A percentile compares a stretch with the other conserved stretches of the same genome.
phyloP scores from a whole-genome alignment of 2,329 filamentous ascomycete genomes.

The Colletotrichum tropicicola region DNA sequence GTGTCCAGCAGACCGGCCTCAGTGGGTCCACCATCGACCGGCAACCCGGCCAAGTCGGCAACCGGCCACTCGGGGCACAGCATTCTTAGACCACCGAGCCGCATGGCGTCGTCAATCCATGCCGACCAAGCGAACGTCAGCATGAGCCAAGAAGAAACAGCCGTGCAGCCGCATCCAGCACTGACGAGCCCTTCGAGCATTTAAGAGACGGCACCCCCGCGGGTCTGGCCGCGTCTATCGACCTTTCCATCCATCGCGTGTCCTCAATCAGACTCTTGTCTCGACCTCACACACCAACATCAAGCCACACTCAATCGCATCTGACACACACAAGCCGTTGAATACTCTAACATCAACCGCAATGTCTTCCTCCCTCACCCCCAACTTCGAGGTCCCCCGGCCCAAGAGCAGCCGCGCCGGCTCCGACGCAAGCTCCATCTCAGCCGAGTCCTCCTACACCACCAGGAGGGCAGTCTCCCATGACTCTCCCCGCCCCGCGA shows the following conservation, averaged over 20 bases:
- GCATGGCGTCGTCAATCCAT: constrained; percentile 25
- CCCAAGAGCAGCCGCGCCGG: constrained; percentile 28
- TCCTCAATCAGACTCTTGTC: neutral
- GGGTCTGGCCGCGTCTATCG: neutral
- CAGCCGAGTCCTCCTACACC: constrained; percentile 27
- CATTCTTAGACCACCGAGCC: constrained; percentile 22
- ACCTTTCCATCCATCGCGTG: neutral
- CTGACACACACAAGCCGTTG: neutral
- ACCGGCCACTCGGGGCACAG: constrained; percentile 29
- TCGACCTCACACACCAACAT: neutral
- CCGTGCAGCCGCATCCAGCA: constrained; percentile 21
- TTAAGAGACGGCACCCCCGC: constrained; percentile 14
- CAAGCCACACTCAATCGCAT: neutral
- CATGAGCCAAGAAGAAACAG: constrained; percentile 15
- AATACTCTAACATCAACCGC: neutral
- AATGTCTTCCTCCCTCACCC: constrained; percentile 16
- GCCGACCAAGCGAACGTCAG: constrained; percentile 24
- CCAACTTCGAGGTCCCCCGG: constrained; percentile 16
- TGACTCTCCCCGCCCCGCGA: constrained; percentile 32
- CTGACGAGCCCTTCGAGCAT: constrained; percentile 11
- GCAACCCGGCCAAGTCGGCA: constrained; percentile 26
- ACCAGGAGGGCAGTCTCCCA: constrained; percentile 30
- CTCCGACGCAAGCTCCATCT: constrained; percentile 23
- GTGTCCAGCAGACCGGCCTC: constrained; percentile 21
- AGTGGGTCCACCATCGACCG: constrained; percentile 20